Conservation (phyloP, 2,329 filamentous ascomycete species). For the Huntiella moniliformis region DNA sequence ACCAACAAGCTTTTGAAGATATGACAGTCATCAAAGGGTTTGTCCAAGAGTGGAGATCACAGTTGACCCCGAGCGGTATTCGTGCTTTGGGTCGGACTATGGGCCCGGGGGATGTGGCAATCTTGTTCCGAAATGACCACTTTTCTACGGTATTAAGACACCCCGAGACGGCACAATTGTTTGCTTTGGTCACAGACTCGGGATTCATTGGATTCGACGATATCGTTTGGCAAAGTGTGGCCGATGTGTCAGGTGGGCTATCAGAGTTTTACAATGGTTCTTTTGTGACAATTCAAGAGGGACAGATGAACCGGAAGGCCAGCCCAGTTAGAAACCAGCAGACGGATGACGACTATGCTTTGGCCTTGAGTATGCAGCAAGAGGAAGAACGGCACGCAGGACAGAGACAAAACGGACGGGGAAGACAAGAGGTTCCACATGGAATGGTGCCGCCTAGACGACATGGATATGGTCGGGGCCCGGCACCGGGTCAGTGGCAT, state of each 20-base stretch:
- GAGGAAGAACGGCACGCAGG: conserved; percentile 46
- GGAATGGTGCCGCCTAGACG: no score
- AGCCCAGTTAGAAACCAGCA: neutral
- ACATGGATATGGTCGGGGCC: no score
- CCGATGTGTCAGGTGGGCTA: conserved; percentile 67
- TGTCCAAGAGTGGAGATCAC: conserved; percentile 61
- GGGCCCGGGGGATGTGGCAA: conserved; percentile 61
- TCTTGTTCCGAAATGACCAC: conserved; percentile 92
- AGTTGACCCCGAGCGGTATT: conserved; percentile 68
- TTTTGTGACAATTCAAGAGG: conserved; percentile 62
- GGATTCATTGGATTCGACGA: conserved; percentile 78
- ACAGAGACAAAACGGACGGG: no score
- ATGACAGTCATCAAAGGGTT: conserved; percentile 72
- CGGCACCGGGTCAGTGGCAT: no score
- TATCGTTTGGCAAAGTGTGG: conserved; percentile 87
- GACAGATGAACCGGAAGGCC: neutral
- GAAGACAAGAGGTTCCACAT: no score
- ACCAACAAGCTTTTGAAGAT: conserved; percentile 67
- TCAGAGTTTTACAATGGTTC: conserved; percentile 80
- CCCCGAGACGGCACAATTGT: conserved; percentile 53
- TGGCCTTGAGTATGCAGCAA: conserved; percentile 84
- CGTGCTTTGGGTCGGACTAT: conserved; percentile 53
- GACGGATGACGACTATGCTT: conserved; percentile 66
- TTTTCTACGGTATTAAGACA: conserved; percentile 90
- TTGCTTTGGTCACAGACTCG: conserved; percentile 79